Percentiles rank a stretch among this genome's conserved stretches.
Evolutionary conservation across 129 eudicot genomes (phyloP).

Genomic region (Helianthus tuberosus): DNA sequence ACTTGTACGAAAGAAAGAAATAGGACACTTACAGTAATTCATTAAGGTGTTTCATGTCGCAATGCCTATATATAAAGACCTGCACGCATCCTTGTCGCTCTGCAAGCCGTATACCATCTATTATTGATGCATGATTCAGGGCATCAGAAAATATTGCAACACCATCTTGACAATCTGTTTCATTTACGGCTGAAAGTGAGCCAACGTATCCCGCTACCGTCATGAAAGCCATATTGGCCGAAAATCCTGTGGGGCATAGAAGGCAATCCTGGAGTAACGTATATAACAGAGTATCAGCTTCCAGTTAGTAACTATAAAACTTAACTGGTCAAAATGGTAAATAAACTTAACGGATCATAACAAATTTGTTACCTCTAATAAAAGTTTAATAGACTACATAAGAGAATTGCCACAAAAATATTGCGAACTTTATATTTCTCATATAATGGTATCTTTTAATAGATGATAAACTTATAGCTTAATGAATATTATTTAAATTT

Average conservation of each 20-base stretch:
- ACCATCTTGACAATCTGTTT: constrained; percentile 47
- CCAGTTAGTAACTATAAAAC: constrained; percentile 3
- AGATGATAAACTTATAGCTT: not conserved
- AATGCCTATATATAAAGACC: constrained; percentile 78
- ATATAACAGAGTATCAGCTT: constrained; percentile 23
- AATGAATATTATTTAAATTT: not conserved
- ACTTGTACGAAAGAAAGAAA: constrained; percentile 18
- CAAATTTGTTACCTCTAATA: not conserved
- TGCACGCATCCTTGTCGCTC: constrained; percentile 63
- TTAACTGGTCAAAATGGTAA: not conserved
- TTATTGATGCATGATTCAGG: constrained; percentile 92
- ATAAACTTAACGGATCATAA: too few species aligned
- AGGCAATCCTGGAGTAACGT: constrained; percentile 84
- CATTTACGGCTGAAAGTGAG: constrained; percentile 50
- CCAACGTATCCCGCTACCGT: constrained; percentile 80
- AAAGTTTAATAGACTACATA: constrained; percentile 2
- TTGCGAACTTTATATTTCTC: constrained; percentile 7
- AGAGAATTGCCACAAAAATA: not conserved
- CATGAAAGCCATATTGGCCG: constrained; percentile 99
- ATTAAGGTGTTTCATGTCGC: constrained; percentile 91
- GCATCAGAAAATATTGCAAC: constrained; percentile 96
- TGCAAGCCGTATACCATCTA: constrained; percentile 94
- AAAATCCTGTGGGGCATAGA: constrained; percentile 98
- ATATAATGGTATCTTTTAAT: not conserved
- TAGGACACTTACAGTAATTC: constrained; percentile 59